Conservation (phyloP, 2,329 filamentous ascomycete genomes). For the Cercospora canescens region DNA sequence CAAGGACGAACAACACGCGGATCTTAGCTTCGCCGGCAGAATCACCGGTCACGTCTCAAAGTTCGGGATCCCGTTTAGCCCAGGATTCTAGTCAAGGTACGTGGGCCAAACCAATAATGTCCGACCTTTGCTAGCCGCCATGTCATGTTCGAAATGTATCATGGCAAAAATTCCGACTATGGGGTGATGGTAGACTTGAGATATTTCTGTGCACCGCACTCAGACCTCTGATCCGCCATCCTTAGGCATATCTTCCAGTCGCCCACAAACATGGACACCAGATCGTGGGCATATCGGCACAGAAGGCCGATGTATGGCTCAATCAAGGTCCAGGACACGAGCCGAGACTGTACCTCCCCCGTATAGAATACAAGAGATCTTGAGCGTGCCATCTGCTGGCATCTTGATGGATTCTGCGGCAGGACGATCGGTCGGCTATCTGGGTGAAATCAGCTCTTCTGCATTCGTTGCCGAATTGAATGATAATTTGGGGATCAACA, state of each 20-base stretch:
- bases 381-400: slow-evolving; percentile 23
- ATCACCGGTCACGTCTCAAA: neutral
- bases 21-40: slow-evolving; percentile 7
- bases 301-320: neutral
- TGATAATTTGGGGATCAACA: slow-evolving; percentile 22
- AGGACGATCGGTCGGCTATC: slow-evolving; percentile 17
- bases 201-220: neutral
- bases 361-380: slow-evolving; percentile 9
- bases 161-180: too few relatives aligned
- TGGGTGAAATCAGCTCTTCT: slow-evolving; percentile 24
- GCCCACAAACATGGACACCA: neutral
- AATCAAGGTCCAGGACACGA: neutral
- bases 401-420: slow-evolving; percentile 20
- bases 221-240: neutral
- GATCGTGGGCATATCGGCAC: neutral
- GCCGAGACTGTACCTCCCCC: slow-evolving; percentile 8
- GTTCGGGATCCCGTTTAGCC: neutral
- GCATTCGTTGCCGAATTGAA: slow-evolving; percentile 27
- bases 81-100: neutral
- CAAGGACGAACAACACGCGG: slow-evolving; percentile 1
- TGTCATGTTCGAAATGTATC: too few relatives aligned
- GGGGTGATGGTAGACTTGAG: neutral
- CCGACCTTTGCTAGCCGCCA: too few relatives aligned
- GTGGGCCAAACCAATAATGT: too few relatives aligned
- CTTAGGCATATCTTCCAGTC: neutral